Percentiles rank a stretch among this genome's conserved stretches.
These are phyloP conservation scores for Neurospora sublineolata DNA, from an alignment of 495 filamentous ascomycete genomes.

Conservation along the genomic window DNA sequence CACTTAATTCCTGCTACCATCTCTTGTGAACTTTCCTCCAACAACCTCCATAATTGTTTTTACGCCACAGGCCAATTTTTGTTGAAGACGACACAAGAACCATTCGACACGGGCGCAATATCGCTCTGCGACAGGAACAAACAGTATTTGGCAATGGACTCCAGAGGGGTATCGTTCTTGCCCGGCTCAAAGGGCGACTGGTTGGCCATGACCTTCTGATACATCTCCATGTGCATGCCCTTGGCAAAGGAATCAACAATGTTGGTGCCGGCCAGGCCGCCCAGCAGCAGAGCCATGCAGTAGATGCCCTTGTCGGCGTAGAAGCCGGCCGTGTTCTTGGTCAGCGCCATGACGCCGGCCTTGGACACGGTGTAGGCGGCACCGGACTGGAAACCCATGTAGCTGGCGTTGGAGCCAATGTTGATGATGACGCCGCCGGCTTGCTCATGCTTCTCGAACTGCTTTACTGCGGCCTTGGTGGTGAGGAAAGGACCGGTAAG, in stretches of 20 bases:
- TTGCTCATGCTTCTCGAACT: conserved; percentile 26
- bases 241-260: conserved; percentile 38
- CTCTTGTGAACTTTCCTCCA: not conserved
- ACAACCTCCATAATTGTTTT: not conserved
- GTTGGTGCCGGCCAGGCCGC: conserved; percentile 45
- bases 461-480: conserved; percentile 41
- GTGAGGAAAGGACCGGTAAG: conserved; percentile 46
- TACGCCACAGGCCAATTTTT: conserved; percentile 29
- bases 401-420: conserved; percentile 32
- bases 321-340: conserved; percentile 50
- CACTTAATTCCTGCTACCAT: not conserved
- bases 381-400: conserved; percentile 26
- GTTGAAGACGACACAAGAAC: conserved; percentile 27
- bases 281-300: conserved; percentile 44
- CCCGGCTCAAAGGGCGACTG: conserved; percentile 11
- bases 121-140: conserved; percentile 29
- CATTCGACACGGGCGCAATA: conserved; percentile 25
- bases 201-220: conserved; percentile 18
- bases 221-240: conserved; percentile 35
- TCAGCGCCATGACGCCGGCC: conserved; percentile 45
- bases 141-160: conserved; percentile 30
- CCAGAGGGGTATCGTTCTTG: conserved; percentile 13
- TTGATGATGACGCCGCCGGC: conserved; percentile 34
- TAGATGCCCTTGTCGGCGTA: conserved; percentile 48
- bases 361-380: conserved; percentile 46